These are phyloP conservation scores for Themeda triandra DNA, from an alignment of 176 grass and related monocot genomes.

Conservation along the genomic window DNA sequence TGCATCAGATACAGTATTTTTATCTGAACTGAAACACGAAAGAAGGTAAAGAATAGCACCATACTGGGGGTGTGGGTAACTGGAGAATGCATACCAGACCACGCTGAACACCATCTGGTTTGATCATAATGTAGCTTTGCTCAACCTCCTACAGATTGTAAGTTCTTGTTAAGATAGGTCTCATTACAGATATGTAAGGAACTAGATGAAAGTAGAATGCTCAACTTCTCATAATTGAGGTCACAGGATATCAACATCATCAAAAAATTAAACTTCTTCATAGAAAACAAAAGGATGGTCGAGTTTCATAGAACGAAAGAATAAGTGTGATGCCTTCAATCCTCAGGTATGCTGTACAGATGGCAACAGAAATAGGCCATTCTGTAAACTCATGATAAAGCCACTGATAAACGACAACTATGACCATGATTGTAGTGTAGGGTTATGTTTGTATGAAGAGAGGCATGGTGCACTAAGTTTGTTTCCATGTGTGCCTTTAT, in stretches of 20 bases:
- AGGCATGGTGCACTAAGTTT: neutral
- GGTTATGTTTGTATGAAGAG: neutral
- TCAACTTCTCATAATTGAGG: neutral
- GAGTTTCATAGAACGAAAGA: neutral
- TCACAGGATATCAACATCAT: neutral
- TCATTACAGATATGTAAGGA: neutral
- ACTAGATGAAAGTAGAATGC: neutral
- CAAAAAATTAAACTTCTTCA: neutral
- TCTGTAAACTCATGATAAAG: neutral
- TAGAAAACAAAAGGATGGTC: neutral
- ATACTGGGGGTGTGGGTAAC: neutral
- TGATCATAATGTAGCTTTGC: conserved; percentile 93
- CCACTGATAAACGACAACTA: neutral
- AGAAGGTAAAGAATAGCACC: conserved; percentile 17
- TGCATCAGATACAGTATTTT: neutral
- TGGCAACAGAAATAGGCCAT: neutral
- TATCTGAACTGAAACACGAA: conserved; percentile 18
- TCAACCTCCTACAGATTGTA: conserved; percentile 48
- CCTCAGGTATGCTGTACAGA: neutral
- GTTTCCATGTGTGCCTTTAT: neutral
- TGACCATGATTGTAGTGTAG: neutral
- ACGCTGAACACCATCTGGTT: conserved; percentile 95
- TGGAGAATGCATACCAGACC: conserved; percentile 48
- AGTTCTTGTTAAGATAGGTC: neutral
- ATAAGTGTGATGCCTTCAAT: neutral